Conservation (phyloP, 176 grass and related monocot species). For the Oryza glaberrima region DNA sequence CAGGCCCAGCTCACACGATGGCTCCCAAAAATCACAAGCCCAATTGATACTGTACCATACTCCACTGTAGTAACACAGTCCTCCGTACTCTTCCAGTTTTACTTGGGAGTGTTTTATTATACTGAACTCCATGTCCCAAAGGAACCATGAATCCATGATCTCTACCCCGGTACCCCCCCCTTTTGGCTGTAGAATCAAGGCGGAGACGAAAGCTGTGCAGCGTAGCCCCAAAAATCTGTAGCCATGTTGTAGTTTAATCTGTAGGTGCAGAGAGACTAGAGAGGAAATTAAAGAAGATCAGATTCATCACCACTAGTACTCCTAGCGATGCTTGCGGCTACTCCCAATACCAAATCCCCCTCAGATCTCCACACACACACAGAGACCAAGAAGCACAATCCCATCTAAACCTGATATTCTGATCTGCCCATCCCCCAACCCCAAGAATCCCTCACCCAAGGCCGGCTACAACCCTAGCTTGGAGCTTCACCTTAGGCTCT, state of each 20-base stretch:
- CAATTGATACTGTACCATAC: neutral
- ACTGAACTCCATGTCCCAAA: conserved; percentile 31
- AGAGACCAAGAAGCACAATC: conserved; percentile 53
- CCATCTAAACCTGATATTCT: conserved; percentile 2
- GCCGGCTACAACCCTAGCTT: conserved; percentile 49
- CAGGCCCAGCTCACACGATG: neutral
- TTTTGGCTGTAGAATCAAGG: conserved; percentile 42
- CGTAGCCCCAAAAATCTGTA: conserved; percentile 17
- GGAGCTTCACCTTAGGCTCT: conserved; percentile 33
- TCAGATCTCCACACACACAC: conserved; percentile 44
- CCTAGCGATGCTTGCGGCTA: conserved; percentile 26
- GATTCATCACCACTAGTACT: conserved; percentile 2
- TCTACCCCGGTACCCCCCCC: neutral
- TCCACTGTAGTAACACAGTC: neutral
- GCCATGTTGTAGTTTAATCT: conserved; percentile 31
- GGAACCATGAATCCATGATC: conserved; percentile 43
- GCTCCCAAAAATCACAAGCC: neutral
- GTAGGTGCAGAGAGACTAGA: neutral
- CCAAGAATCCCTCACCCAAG: neutral
- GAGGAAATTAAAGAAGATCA: neutral
- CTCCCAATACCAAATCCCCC: conserved; percentile 32
- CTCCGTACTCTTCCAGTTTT: neutral
- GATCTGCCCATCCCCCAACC: conserved; percentile 36
- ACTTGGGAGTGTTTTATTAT: too few species aligned
- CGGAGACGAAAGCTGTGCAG: conserved; percentile 29